These are phyloP conservation scores for Lasiodiplodia sp. DNA, from an alignment of 2,329 filamentous ascomycete species.

Conservation along the genomic window DNA sequence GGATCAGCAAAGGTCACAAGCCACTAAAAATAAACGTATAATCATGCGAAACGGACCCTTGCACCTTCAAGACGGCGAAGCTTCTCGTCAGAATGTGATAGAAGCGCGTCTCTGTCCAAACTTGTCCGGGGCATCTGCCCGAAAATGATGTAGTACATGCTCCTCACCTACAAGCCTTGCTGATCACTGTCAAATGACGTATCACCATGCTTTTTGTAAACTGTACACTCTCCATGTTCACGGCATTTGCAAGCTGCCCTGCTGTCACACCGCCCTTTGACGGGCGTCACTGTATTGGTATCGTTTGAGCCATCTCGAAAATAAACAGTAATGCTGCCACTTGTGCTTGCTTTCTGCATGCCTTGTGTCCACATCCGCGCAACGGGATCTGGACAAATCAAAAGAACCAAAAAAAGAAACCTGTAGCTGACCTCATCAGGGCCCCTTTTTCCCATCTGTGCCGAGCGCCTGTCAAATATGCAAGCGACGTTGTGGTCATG, in stretches of 20 bases:
- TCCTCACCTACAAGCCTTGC: neutral
- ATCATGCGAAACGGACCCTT: neutral
- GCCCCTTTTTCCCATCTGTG: slow-evolving; percentile 20
- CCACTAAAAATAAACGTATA: neutral
- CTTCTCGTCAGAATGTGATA: neutral
- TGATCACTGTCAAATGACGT: neutral
- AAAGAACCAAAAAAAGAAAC: slow-evolving; percentile 8
- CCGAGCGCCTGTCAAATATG: slow-evolving; percentile 27
- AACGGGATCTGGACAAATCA: neutral
- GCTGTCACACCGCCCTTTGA: neutral
- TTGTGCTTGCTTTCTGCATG: slow-evolving; percentile 22
- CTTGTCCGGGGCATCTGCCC: neutral
- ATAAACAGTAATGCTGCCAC: slow-evolving; percentile 7
- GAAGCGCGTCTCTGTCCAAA: neutral
- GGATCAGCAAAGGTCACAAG: neutral
- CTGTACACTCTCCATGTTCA: neutral
- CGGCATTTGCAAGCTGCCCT: neutral
- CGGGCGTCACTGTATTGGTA: neutral
- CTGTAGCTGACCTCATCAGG: slow-evolving; percentile 4
- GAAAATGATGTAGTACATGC: neutral
- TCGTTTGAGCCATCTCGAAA: neutral
- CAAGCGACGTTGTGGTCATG: slow-evolving; percentile 21
- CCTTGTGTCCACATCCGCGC: slow-evolving; percentile 2
- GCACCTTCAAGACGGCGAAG: neutral
- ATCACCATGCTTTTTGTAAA: neutral